Base-by-base conservation (phyloP, 495 filamentous ascomycete species). In the Trypethelium eluteriae region DNA sequence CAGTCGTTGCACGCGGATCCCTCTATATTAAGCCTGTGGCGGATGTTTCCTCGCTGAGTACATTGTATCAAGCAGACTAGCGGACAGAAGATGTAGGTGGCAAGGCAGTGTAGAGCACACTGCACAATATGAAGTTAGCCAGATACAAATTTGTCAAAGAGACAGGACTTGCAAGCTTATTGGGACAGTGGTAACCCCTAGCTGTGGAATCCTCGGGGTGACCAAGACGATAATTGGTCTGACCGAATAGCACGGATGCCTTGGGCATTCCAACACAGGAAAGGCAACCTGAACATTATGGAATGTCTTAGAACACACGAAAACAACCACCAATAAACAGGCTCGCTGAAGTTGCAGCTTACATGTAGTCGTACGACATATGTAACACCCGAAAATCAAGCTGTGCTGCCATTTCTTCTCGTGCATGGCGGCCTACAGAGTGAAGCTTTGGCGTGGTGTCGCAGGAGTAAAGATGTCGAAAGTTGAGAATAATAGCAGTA, bases 141-240 rank as follows among this genome's bases (percentile, higher is more conserved):
- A 7, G 36, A 59, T 10, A 18, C 53, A 59, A 18, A 18, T 53
- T 11, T 25, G n/a, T 11, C 5, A 16, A 53, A n/a, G n/a, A 14
- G n/a, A 18, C 18, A 5, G 5, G n/a, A 25, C 5, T 53, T 25
- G 9, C 18, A 59, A 36, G 7, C 14, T 10, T 11, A 36, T 59
- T 59, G 32, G 53, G 53, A 18, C 53, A 59, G 2, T 32, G 53
- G 32, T 35, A 59, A 32, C 36, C 36, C 53, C 32, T 59, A 14
- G 53, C 53, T 18, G 32, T 34, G 7, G 36, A 6, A 36, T 59
- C 53, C 53, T 59, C 53, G 53, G 53, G 53, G 32, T 59, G 53
- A 59, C 14, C 7, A 6, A 59, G 53, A 59, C 53, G 53, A 14
- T 59, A 59, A 59, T 59, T 59, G 32, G 53, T 59, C 32, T 59